Base-by-base conservation (phyloP, 2,329 filamentous ascomycete species). In the Cladobotryum protrusum region DNA sequence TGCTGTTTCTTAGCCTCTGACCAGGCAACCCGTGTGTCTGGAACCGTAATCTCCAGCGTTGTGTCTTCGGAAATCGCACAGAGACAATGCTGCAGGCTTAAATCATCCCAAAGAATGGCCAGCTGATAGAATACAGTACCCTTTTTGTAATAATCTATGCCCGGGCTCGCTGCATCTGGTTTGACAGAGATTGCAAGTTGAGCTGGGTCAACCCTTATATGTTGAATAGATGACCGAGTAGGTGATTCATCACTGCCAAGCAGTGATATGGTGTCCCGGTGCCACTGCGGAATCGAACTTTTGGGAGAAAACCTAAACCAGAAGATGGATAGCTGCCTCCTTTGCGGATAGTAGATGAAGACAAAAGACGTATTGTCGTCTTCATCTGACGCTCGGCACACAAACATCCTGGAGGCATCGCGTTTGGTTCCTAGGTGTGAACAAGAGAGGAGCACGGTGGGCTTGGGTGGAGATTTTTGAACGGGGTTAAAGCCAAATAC, bases 81-180 rank as follows among this genome's bases (percentile, higher is more conserved):
- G 47, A 65, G 67, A 49, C 68, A 70, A 45, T 72, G 73, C 34
- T 63, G 61, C 14, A 81, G 53, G 36, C 69, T 67, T 36, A 78
- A 62, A 50, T 77, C 65, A 19, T 65, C 61, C 5, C 61, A 67
- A 2, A 81, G 55, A 11, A 67, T 62, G 47, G 67, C 70, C 13
- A 77, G 54, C 52, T 80, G 76, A 47, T 72, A 78, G 54, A 78
- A 77, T 17, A 65, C 63, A 2, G 72, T 58, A 3, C 62, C 62
- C 19, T 65, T 54, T 3, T 64, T 54, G 9, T 60, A 50, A 45
- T 74, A 71, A 12, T 56, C 48, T 15, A 56, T 56, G 13, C 67
- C 67, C 2, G 57, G 50, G 1, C 62, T 62, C 13, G 49, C 39
- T 1, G 55, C 37, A 6, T 48, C 39, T 8, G 49, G 39, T 6